These are phyloP conservation scores for Juglanconis sp. DNA, from an alignment of 2,329 filamentous ascomycete species.

Conservation along the genomic window DNA sequence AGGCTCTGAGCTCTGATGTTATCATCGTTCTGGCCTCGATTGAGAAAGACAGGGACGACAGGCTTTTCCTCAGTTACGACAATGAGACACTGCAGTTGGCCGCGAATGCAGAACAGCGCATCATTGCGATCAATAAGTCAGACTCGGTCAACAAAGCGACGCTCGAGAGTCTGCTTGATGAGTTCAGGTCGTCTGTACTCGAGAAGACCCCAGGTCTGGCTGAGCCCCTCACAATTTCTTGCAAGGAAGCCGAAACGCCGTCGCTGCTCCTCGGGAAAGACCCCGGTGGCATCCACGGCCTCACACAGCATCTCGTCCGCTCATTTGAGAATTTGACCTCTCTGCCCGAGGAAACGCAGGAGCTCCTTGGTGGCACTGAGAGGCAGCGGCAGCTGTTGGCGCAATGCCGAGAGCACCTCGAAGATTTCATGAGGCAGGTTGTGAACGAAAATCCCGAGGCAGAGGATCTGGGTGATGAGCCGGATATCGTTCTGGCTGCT, in stretches of 20 bases:
- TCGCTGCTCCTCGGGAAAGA: slow-evolving; percentile 33
- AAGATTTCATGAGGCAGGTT: slow-evolving; percentile 59
- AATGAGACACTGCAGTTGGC: slow-evolving; percentile 54
- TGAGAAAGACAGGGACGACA: slow-evolving; percentile 43
- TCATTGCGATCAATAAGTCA: slow-evolving; percentile 63
- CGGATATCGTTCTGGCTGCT: slow-evolving; percentile 86
- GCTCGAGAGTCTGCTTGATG: slow-evolving; percentile 35
- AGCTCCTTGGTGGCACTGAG: slow-evolving; percentile 85
- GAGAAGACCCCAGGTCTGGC: slow-evolving; percentile 30
- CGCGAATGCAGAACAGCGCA: slow-evolving; percentile 41
- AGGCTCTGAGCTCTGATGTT: slow-evolving; percentile 79
- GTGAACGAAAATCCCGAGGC: slow-evolving; percentile 45
- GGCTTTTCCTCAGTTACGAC: slow-evolving; percentile 48
- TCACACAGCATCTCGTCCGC: slow-evolving; percentile 64
- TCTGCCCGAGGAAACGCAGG: slow-evolving; percentile 69
- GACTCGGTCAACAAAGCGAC: slow-evolving; percentile 42
- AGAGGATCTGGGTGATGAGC: slow-evolving; percentile 39
- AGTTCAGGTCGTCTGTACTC: slow-evolving; percentile 39
- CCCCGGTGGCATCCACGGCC: slow-evolving; percentile 63
- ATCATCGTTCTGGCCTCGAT: slow-evolving; percentile 78
- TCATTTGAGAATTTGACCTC: slow-evolving; percentile 70
- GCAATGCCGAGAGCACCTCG: slow-evolving; percentile 68
- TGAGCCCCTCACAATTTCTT: slow-evolving; percentile 65
- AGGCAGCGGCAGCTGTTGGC: slow-evolving; percentile 80
- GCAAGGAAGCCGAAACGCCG: slow-evolving; percentile 52